A percentile compares a stretch with the other conserved stretches of the same genome.
phyloP scores from a whole-genome alignment of 768 basidiomycete genomes.

The Collybia nuda region DNA sequence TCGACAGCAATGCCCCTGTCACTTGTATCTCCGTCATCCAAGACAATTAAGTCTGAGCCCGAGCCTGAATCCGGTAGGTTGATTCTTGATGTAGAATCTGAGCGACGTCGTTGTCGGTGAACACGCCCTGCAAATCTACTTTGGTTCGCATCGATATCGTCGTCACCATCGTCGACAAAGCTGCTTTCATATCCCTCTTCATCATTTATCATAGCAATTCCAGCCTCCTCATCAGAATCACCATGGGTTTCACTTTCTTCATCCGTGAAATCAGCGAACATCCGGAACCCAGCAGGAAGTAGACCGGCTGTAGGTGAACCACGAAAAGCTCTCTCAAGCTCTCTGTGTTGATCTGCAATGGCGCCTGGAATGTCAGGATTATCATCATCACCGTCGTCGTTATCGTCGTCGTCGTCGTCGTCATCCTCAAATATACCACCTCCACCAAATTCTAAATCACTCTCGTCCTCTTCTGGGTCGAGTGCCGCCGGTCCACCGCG shows the following conservation, averaged over 20 bases:
- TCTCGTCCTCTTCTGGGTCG: not conserved
- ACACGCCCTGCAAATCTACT: too few species aligned
- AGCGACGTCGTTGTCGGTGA: too few species aligned
- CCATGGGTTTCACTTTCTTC: slow-evolving; percentile 14
- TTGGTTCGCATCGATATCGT: not conserved
- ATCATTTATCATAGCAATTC: slow-evolving; percentile 5
- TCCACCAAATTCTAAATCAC: too few species aligned
- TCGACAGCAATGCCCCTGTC: not conserved
- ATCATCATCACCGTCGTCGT: not conserved
- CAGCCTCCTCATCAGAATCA: slow-evolving; percentile 13
- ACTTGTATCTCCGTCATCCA: not conserved
- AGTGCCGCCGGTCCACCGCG: not conserved
- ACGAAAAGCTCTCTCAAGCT: too few species aligned
- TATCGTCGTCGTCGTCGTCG: slow-evolving; percentile 5
- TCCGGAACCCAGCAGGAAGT: not conserved
- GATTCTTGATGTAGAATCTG: too few species aligned
- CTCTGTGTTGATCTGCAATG: not conserved
- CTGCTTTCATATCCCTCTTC: slow-evolving; percentile 49
- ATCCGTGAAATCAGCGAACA: slow-evolving; percentile 2
- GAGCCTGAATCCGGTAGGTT: not conserved
- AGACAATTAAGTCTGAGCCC: not conserved
- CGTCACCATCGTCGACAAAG: slow-evolving; percentile 54
- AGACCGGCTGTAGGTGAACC: too few species aligned
- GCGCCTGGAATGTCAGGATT: not conserved
- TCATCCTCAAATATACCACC: not conserved